Percentiles rank a stretch among this genome's conserved stretches.
phyloP scores from a whole-genome alignment of 2,329 filamentous ascomycete species.

The Fusarium aywerte region DNA sequence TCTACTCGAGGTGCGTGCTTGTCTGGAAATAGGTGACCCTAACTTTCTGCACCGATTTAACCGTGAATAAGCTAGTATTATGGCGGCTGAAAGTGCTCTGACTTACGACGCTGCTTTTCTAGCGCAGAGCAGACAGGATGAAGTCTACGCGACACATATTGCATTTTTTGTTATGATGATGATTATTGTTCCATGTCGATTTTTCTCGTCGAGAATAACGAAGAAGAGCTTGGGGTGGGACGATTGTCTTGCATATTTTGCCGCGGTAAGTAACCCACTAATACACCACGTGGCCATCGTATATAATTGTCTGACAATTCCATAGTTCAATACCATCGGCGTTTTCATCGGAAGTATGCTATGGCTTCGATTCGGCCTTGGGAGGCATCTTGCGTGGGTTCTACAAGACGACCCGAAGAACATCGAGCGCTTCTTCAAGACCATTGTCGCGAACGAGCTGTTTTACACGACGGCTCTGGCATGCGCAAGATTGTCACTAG shows the following conservation, averaged over 20 bases:
- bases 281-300: rapidly evolving
- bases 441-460: not conserved
- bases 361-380: not conserved
- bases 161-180: not conserved
- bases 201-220: not conserved
- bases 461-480: not conserved
- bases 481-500: not conserved
- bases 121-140: not conserved
- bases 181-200: not conserved
- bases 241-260: constrained; percentile 12
- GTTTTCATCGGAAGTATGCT: constrained; percentile 8
- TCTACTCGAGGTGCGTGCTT: not conserved
- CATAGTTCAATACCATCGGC: not conserved
- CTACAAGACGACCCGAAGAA: not conserved
- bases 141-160: constrained; percentile 1
- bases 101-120: not conserved
- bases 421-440: constrained; percentile 6
- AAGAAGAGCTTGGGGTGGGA: not conserved
- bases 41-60: too few relatives aligned
- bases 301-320: not conserved
- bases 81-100: not conserved
- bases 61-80: not conserved
- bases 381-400: not conserved
- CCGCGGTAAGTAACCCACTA: not conserved
- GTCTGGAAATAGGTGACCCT: too few relatives aligned